Evolutionary conservation across 2,329 filamentous ascomycete species (phyloP).

Genomic region (Blumeria hordei): DNA sequence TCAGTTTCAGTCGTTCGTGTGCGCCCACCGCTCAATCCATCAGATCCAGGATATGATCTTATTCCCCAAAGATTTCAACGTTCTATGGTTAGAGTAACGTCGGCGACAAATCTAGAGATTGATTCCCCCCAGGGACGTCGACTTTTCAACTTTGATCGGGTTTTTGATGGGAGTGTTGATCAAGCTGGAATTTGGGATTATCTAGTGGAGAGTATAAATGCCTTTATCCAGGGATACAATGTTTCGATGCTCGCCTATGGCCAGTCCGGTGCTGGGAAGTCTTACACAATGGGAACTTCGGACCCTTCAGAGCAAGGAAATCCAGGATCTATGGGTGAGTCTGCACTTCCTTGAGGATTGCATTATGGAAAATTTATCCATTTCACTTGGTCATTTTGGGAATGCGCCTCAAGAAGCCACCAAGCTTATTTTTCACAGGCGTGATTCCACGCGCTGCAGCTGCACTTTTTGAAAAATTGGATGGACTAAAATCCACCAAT

Average conservation of each 20-base stretch:
- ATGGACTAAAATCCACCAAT: constrained; percentile 25
- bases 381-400: not conserved
- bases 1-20: constrained; percentile 55
- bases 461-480: constrained; percentile 70
- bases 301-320: constrained; percentile 57
- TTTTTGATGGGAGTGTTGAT: constrained; percentile 60
- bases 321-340: constrained; percentile 52
- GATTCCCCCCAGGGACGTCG: constrained; percentile 85
- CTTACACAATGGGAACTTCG: constrained; percentile 95
- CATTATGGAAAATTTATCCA: too few species aligned
- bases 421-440: constrained; percentile 25
- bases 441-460: constrained; percentile 84
- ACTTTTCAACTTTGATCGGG: constrained; percentile 87
- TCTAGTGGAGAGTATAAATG: constrained; percentile 64
- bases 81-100: constrained; percentile 74
- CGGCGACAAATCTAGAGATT: constrained; percentile 62
- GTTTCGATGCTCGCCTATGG: constrained; percentile 92
- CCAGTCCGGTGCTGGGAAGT: constrained; percentile 93
- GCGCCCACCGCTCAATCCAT: constrained; percentile 58
- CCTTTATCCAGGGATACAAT: constrained; percentile 93
- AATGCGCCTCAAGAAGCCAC: constrained; percentile 5
- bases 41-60: constrained; percentile 79
- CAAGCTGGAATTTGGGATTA: constrained; percentile 94
- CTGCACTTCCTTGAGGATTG: not conserved
- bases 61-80: constrained; percentile 90